Conservation (phyloP, 306 rosid species). For the apple (Malus domestica) region ASM211411v1 NC_041797.1:1657501-1658000, state of each 20-base stretch:
- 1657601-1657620: slow-evolving; percentile 65
- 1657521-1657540: slow-evolving; percentile 3
- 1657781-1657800: slow-evolving; percentile 43
- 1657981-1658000: too few species aligned
- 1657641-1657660: slow-evolving; percentile 75
- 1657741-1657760: slow-evolving; percentile 81
- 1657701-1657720: slow-evolving; percentile 55
- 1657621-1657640: slow-evolving; percentile 66
- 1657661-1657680: slow-evolving; percentile 50
- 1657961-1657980: too few species aligned
- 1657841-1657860: slow-evolving; percentile 61
- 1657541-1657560: not conserved
- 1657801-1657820: slow-evolving; percentile 59
- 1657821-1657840: slow-evolving; percentile 74
- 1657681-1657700: slow-evolving; percentile 58
- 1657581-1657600: slow-evolving; percentile 53
- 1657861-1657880: slow-evolving; percentile 67
- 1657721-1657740: slow-evolving; percentile 92
- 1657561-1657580: slow-evolving; percentile 74
- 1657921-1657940: too few species aligned
- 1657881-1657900: slow-evolving; percentile 1
- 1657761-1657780: slow-evolving; percentile 81
- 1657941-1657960: too few species aligned
- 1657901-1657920: slow-evolving; percentile 2
- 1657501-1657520: not conserved